These are phyloP conservation scores for Didymella sp. DNA, from an alignment of 2,329 filamentous ascomycete species.

Conservation along the genomic window DNA sequence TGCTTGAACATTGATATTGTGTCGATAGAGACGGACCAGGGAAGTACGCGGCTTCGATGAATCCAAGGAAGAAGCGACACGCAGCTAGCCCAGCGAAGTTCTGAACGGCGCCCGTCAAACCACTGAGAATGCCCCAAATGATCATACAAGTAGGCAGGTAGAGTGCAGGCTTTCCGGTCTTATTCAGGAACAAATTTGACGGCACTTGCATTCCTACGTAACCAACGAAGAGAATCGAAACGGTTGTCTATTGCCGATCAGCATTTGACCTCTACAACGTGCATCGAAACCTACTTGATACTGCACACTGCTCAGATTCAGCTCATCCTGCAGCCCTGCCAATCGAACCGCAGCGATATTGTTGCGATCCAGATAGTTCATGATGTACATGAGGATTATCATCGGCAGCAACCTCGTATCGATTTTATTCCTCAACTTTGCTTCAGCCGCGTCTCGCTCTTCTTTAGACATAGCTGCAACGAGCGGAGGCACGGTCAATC, in stretches of 20 bases:
- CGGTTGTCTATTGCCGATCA: constrained; percentile 18
- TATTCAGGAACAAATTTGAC: constrained; percentile 56
- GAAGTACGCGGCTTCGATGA: constrained; percentile 61
- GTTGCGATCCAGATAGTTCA: constrained; percentile 46
- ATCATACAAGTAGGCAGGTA: constrained; percentile 52
- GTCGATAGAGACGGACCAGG: constrained; percentile 38
- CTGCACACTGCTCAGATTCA: constrained; percentile 63
- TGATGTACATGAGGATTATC: constrained; percentile 49
- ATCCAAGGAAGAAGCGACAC: constrained; percentile 60
- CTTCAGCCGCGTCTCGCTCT: constrained; percentile 62
- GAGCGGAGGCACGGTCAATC: constrained; percentile 43
- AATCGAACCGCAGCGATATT: constrained; percentile 47
- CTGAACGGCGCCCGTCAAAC: constrained; percentile 50
- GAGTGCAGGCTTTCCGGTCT: constrained; percentile 48
- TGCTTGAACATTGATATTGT: no score
- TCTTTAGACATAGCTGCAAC: constrained; percentile 57
- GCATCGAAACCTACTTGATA: constrained; percentile 55
- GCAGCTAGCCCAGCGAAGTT: constrained; percentile 56
- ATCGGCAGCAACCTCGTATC: constrained; percentile 56
- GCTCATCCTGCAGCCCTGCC: constrained; percentile 45
- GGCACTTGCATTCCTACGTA: constrained; percentile 49
- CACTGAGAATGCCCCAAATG: constrained; percentile 52
- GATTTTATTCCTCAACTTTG: constrained; percentile 48
- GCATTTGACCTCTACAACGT: neutral
- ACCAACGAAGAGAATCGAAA: constrained; percentile 66